These are phyloP conservation scores for Penicillium psychrosexuale DNA, from an alignment of 2,329 filamentous ascomycete species.

Conservation along the genomic window DNA sequence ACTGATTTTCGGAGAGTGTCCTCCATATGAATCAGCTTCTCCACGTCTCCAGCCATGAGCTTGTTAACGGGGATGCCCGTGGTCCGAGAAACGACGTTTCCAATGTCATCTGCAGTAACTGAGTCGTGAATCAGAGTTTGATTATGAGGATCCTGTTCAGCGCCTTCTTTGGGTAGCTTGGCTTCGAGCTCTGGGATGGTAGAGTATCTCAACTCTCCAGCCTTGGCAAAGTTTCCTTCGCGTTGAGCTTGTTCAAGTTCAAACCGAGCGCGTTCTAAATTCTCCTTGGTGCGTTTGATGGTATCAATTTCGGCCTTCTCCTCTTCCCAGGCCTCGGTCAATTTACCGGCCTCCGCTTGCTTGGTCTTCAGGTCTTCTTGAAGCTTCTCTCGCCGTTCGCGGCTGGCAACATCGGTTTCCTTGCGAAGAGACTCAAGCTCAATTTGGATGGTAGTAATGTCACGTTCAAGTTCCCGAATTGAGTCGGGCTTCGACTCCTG, in stretches of 20 bases:
- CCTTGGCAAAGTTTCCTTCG: slow-evolving; percentile 81
- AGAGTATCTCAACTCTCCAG: slow-evolving; percentile 87
- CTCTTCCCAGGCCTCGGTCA: slow-evolving; percentile 85
- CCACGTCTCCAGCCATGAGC: slow-evolving; percentile 86
- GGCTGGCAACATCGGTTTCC: slow-evolving; percentile 85
- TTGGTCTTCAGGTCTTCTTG: slow-evolving; percentile 72
- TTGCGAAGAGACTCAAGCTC: slow-evolving; percentile 92
- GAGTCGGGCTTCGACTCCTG: slow-evolving; percentile 96
- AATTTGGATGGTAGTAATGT: slow-evolving; percentile 96
- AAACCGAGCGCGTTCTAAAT: slow-evolving; percentile 79
- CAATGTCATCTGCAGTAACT: slow-evolving; percentile 94
- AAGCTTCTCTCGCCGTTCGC: slow-evolving; percentile 81
- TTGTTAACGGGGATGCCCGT: slow-evolving; percentile 93
- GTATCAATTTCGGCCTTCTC: slow-evolving; percentile 81
- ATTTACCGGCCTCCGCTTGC: slow-evolving; percentile 69
- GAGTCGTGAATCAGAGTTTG: slow-evolving; percentile 81
- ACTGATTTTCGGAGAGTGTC: slow-evolving; percentile 79
- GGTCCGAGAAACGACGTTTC: slow-evolving; percentile 80
- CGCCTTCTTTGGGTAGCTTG: slow-evolving; percentile 72
- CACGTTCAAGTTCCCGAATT: slow-evolving; percentile 86
- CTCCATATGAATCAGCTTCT: slow-evolving; percentile 95
- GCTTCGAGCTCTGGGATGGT: slow-evolving; percentile 77
- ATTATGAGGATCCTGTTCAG: slow-evolving; percentile 44
- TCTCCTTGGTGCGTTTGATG: slow-evolving; percentile 81
- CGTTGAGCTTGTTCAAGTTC: slow-evolving; percentile 86